Base-by-base conservation (phyloP, 345 rosid genomes). In the Boechera stricta region DNA sequence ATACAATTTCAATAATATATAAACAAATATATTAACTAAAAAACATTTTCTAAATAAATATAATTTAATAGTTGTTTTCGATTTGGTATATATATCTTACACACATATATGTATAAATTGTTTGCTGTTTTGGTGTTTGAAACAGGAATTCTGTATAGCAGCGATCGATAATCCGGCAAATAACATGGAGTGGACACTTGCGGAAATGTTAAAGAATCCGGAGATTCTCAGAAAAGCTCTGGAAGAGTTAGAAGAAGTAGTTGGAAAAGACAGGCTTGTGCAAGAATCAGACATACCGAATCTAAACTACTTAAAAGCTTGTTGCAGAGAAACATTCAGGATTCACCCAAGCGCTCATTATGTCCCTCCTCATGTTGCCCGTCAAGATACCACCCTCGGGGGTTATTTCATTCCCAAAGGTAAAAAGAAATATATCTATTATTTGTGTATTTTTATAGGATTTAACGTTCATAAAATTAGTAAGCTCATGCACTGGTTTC, bases 341-440 rank as follows among this genome's bases (percentile, higher is more conserved):
- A 80, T 83, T 7, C 90, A 87, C 67, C 90, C 90, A 0, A 11
- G 82, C 4, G 64, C 71, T 7, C 65, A 81, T 1, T 85, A 80
- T 67, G 57, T 79, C 29, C 31, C 72, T 18, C 70, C 87, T 10
- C 90, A 82, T 60, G 67, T 71, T 1, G 73, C 86, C 2, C 68
- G 31, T 5, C 63, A 51, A 24, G 87, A 86, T 33, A 53, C 79
- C 10, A 62, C 59, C 4, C 74, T 86, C 15, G 79, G 75, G 4
- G 80, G 79, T 3, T 86, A 84, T 75, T 83, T 79, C 77, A 86
- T 86, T 48, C 87, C 87, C 1, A 81, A 84, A 41, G 90, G 86
- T 77, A 69, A 28, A 15, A 7, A 8, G 39, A 49, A 11, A 15
- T 6, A 12, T 2, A 48, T 48, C 21, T n/a, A 44, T 44, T 44